Conservation (phyloP, 495 filamentous ascomycete genomes). For the Aspergillus nanangensis region DNA sequence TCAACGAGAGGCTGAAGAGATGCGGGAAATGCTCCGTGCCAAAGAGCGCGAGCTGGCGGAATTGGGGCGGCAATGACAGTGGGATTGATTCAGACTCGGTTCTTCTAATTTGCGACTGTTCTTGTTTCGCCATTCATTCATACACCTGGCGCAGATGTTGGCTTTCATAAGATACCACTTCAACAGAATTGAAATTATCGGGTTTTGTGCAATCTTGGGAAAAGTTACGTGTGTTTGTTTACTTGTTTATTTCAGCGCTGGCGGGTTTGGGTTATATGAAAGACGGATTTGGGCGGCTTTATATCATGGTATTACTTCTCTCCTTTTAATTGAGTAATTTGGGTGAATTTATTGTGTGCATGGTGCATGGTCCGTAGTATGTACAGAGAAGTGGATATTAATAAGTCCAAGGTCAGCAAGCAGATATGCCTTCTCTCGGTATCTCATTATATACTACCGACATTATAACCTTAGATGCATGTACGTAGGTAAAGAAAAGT, state of each 20-base stretch:
- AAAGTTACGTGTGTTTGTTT: conserved; percentile 2
- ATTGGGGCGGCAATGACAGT: conserved; percentile 40
- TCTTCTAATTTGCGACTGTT: too few relatives aligned
- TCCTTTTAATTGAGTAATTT: background rate
- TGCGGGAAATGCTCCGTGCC: conserved; percentile 67
- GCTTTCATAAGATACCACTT: conserved; percentile 20
- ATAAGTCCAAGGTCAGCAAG: too few relatives aligned
- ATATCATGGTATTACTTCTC: background rate
- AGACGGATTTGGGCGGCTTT: conserved; percentile 6
- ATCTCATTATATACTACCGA: too few relatives aligned
- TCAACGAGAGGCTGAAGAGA: conserved; percentile 69
- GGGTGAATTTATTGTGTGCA: background rate
- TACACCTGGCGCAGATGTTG: conserved; percentile 16
- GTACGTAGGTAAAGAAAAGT: too few relatives aligned
- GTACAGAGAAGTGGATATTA: too few relatives aligned
- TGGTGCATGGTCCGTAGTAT: background rate
- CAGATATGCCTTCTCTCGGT: too few relatives aligned
- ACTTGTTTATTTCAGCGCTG: conserved; percentile 8
- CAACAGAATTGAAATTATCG: conserved; percentile 4
- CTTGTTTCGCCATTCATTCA: conserved; percentile 8
- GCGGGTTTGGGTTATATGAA: conserved; percentile 10
- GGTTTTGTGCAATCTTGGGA: conserved; percentile 11
- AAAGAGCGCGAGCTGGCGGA: conserved; percentile 79
- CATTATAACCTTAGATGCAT: too few relatives aligned
- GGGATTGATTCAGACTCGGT: too few relatives aligned